Percentiles rank a stretch among this genome's conserved stretches.
These are phyloP conservation scores for Phytophthora syringae DNA, from an alignment of 352 stramenopile species.

Conservation along the genomic window DNA sequence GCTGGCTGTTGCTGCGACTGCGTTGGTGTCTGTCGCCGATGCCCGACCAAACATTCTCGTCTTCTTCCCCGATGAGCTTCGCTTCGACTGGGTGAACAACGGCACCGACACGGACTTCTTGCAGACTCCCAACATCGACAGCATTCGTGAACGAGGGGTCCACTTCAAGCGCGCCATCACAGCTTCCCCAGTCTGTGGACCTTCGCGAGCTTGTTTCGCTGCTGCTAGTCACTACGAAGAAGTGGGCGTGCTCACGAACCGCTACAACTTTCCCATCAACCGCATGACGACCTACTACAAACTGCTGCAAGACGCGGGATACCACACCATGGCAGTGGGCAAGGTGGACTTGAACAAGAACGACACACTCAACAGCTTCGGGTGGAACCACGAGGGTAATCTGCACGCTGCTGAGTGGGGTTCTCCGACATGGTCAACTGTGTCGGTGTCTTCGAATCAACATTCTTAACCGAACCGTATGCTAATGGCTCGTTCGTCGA, in stretches of 20 bases:
- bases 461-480: slow-evolving; percentile 17
- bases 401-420: slow-evolving; percentile 32
- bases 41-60: slow-evolving; percentile 44
- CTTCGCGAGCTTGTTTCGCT: slow-evolving; percentile 40
- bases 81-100: slow-evolving; percentile 47
- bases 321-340: slow-evolving; percentile 43
- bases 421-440: slow-evolving; percentile 47
- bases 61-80: slow-evolving; percentile 43
- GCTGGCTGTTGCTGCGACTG: neutral
- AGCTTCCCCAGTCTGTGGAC: slow-evolving; percentile 34
- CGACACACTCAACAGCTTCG: slow-evolving; percentile 42
- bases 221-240: slow-evolving; percentile 39
- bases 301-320: slow-evolving; percentile 36
- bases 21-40: neutral
- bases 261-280: slow-evolving; percentile 42
- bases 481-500: slow-evolving; percentile 39
- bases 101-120: slow-evolving; percentile 41
- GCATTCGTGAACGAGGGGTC: slow-evolving; percentile 36
- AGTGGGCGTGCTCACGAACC: slow-evolving; percentile 41
- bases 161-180: slow-evolving; percentile 43
- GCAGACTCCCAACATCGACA: slow-evolving; percentile 40
- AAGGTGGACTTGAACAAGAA: slow-evolving; percentile 47
- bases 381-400: slow-evolving; percentile 33
- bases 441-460: slow-evolving; percentile 38
- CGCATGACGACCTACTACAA: slow-evolving; percentile 32